phyloP scores from a whole-genome alignment of 2,329 filamentous ascomycete genomes.

The Neurospora crassa region DNA sequence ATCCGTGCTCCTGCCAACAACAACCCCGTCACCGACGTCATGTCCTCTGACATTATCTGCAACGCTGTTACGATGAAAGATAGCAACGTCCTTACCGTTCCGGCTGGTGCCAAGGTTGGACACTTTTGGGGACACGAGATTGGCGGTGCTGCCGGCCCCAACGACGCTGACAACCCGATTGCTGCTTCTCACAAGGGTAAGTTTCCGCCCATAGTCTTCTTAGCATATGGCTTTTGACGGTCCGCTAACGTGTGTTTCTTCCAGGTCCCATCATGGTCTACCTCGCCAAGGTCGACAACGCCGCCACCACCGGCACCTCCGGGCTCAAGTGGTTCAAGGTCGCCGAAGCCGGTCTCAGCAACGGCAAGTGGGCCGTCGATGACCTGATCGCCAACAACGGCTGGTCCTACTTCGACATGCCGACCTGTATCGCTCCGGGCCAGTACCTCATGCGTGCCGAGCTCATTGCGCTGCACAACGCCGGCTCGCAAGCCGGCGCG shows the following conservation, averaged over 20 bases:
- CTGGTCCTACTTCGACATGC: constrained; percentile 32
- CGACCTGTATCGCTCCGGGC: constrained; percentile 27
- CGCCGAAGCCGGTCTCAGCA: constrained; percentile 29
- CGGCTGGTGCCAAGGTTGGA: constrained; percentile 31
- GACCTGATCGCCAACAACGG: constrained; percentile 36
- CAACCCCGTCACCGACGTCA: constrained; percentile 26
- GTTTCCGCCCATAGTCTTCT: background rate
- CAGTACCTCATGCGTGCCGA: constrained; percentile 34
- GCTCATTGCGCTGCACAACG: constrained; percentile 29
- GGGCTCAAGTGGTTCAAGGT: constrained; percentile 43
- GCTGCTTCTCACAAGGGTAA: constrained; percentile 32
- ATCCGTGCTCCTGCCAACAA: constrained; percentile 39
- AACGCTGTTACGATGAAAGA: constrained; percentile 17
- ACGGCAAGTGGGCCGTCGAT: constrained; percentile 38
- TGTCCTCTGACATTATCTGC: constrained; percentile 18
- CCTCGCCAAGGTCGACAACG: constrained; percentile 38
- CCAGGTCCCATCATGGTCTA: constrained; percentile 37
- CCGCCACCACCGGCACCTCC: constrained; percentile 28
- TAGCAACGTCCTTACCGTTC: constrained; percentile 18
- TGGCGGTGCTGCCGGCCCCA: constrained; percentile 28
- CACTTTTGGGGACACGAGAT: constrained; percentile 35
- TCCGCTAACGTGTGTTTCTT: constrained; percentile 11
- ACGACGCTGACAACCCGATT: constrained; percentile 31
- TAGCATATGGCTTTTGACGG: background rate
- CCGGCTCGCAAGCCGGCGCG: constrained; percentile 23